Conservation (phyloP, 75 land plant genomes). For the Adiantum capillusveneris region DNA sequence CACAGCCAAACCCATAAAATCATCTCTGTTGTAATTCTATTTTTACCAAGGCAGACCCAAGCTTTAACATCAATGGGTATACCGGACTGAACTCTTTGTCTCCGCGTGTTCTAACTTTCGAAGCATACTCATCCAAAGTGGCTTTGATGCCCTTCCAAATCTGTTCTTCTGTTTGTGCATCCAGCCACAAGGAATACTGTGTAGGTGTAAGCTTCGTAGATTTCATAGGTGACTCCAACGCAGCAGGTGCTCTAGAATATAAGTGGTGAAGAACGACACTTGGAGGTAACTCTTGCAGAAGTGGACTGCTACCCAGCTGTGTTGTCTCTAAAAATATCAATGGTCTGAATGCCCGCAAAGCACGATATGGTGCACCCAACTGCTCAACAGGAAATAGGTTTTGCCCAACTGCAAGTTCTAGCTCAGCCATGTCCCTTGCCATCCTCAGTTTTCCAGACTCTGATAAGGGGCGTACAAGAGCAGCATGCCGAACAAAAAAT, state of each 20-base stretch:
- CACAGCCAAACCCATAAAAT: background rate
- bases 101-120: conserved; percentile 65
- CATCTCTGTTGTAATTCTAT: background rate
- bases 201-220: conserved; percentile 62
- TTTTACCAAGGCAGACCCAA: conserved; percentile 53
- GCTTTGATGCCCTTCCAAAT: conserved; percentile 91
- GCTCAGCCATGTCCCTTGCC: conserved; percentile 94
- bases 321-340: conserved; percentile 85
- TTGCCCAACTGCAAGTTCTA: conserved; percentile 92
- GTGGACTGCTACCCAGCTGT: conserved; percentile 63
- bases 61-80: conserved; percentile 73
- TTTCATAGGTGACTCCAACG: conserved; percentile 82
- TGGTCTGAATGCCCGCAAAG: conserved; percentile 82
- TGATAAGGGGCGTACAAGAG: conserved; percentile 94
- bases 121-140: conserved; percentile 90
- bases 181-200: conserved; percentile 92
- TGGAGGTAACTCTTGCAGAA: conserved; percentile 75
- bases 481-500: conserved; percentile 84
- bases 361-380: conserved; percentile 86
- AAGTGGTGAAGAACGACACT: conserved; percentile 91
- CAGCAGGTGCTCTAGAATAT: conserved; percentile 83
- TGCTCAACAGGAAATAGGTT: conserved; percentile 93
- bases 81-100: conserved; percentile 92
- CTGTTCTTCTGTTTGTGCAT: conserved; percentile 88
- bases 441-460: conserved; percentile 86